Evolutionary conservation across 139 green algal genomes (phyloP).

Genomic region (Deuterostichococcus epilithicus): DNA sequence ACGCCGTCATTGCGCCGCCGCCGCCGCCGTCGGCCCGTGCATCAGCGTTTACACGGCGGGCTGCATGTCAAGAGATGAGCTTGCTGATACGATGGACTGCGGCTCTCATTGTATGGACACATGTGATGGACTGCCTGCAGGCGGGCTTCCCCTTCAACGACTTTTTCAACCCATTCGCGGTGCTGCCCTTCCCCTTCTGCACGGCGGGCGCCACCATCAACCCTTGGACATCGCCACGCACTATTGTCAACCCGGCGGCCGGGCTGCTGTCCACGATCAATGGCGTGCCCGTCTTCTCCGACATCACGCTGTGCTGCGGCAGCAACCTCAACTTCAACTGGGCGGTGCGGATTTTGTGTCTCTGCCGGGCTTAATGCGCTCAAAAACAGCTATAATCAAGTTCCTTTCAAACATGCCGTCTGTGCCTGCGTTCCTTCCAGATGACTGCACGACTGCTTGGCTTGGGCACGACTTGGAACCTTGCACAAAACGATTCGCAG

Average conservation of each 20-base stretch:
- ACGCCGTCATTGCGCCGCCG: too few species aligned
- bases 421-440: too few species aligned
- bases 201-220: not conserved
- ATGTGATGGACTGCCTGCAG: too few species aligned
- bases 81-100: not conserved
- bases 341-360: not conserved
- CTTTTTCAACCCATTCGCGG: not conserved
- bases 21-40: too few species aligned
- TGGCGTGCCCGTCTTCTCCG: not conserved
- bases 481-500: too few species aligned
- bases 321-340: not conserved
- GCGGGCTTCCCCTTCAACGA: not conserved
- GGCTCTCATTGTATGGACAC: not conserved
- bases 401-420: too few species aligned
- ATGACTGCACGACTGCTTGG: too few species aligned
- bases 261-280: not conserved
- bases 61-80: not conserved
- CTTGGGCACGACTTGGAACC: too few species aligned
- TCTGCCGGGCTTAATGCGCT: too few species aligned
- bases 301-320: not conserved
- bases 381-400: not conserved
- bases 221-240: not conserved
- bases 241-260: not conserved
- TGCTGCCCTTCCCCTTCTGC: not conserved
- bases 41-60: too few species aligned